Base-by-base conservation (phyloP, 495 filamentous ascomycete species). In the Oleoguttula mirabilis region DNA sequence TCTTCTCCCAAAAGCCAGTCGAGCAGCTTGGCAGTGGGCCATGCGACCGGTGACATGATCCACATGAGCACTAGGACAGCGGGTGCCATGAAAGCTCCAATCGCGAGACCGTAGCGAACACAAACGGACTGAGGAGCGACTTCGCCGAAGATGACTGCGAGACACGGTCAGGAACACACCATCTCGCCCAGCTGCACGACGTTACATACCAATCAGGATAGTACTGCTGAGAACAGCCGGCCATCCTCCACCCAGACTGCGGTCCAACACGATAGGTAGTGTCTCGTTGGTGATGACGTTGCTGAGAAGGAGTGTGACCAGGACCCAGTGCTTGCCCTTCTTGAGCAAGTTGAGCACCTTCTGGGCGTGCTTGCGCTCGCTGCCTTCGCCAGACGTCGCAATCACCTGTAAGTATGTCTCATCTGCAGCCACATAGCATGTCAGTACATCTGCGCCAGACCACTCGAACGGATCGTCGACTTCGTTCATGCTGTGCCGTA, bases 281-380 rank as follows among this genome's bases (percentile, higher is more conserved):
- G 90, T 90, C 64, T 96, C 90, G 62, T 98, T 98, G 37, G 93
- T 94, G 54, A 98, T 95, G 55, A 96, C 90, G 63, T 98, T 98
- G 52, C 85, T 83, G 36, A 98, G 66, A 3, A 98, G 73, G 22
- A 98, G 66, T 10, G 90, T 98, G 23, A 98, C 90, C 40, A 98
- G 67, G n/a, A 98, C 90, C 90, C 90, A 98, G 62, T 98, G 90
- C 55, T 98, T 98, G 31, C 90, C 92, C 34, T 73, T 77, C 44
- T 88, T 77, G 33, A 98, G 61, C 12, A 98, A 67, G 20, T 75
- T 72, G 46, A 87, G 72, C 1, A 98, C 90, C 47, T 74, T 79
- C 20, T 68, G 72, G 2, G 90, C 92, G 57, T 95, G 80, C 54
- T 79, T 82, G 50, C 76, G 75, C 57, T 98, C 86, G 17, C 61